Base-by-base conservation (phyloP, 2,329 filamentous ascomycete species). In the Myriosclerotinia curreyana region DNA sequence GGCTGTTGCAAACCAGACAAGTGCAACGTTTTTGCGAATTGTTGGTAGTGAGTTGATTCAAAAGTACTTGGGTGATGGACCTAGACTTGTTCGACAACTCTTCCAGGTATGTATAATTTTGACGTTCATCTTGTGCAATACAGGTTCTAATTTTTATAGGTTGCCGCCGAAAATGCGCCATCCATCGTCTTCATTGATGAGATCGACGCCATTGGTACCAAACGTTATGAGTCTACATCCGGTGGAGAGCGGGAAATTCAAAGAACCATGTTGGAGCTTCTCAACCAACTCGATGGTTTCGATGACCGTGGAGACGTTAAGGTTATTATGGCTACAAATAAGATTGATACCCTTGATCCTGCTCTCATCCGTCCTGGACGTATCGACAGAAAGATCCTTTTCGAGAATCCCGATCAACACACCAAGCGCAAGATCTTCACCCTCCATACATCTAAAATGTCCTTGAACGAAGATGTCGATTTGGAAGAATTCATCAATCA, bases 281-380 rank as follows among this genome's bases (percentile, higher is more conserved):
- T 99, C 50, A 99, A 99, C 79, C 95, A 99, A 80, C 87, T 99
- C 11, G 95, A 99, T 76, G 95, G 95, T 73, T 99, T 99, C 79
- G 95, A 99, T 75, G 96, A 99, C 77, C 91, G 95, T 66, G 96
- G 95, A 71, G 95, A 99, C 75, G 94, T 99, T 78, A 99, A 99
- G 82, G 95, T 99, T 67, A 94, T 99, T 77, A 98, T 99, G 93
- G 96, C 95, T 15, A 99, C 95, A 70, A 99, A 99, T 87, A 99
- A 99, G 86, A 99, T 99, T 71, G 96, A 99, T 71, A 96, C 92
- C 5, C 83, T 99, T 36, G 96, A 99, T 75, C 95, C 95, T 63
- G 95, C 95, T 22, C 83, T 99, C 71, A 99, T 99, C 75, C 89
- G 95, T 70, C 95, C 95, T 52, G 95, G 95, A 69, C 93, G 95